Conservation (phyloP, 495 filamentous ascomycete genomes). For the Lasiosphaeria hispida region DNA sequence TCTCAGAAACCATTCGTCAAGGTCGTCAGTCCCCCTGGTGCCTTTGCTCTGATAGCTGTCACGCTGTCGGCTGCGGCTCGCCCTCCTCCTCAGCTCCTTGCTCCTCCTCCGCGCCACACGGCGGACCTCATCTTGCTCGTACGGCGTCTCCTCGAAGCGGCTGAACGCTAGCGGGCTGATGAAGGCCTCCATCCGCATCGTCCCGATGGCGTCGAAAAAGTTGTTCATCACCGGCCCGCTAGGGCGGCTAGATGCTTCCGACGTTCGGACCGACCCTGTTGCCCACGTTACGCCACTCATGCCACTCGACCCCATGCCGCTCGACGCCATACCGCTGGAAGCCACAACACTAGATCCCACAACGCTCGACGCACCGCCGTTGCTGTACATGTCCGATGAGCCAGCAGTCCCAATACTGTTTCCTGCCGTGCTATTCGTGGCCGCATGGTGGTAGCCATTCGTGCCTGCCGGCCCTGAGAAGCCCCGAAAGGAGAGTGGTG, state of each 20-base stretch:
- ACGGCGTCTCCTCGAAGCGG: constrained; percentile 43
- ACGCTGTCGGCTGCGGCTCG: constrained; percentile 50
- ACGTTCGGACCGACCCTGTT: constrained; percentile 53
- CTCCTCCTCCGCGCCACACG: constrained; percentile 41
- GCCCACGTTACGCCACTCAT: constrained; percentile 37
- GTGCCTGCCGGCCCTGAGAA: constrained; percentile 63
- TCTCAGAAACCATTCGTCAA: constrained; percentile 45
- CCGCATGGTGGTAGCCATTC: constrained; percentile 39
- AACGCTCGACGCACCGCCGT: constrained; percentile 32
- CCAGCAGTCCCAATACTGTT: constrained; percentile 52
- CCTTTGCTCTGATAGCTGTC: constrained; percentile 49
- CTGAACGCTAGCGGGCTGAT: constrained; percentile 57
- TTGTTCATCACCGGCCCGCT: constrained; percentile 43
- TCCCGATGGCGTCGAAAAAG: constrained; percentile 78
- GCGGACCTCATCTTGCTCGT: constrained; percentile 48
- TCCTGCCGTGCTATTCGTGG: constrained; percentile 51
- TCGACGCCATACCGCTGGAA: constrained; percentile 31
- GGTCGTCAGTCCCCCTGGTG: constrained; percentile 41
- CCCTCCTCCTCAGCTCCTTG: constrained; percentile 48
- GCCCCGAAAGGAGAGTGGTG: constrained; percentile 66
- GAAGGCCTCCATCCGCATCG: constrained; percentile 96
- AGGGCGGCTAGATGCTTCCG: constrained; percentile 56
- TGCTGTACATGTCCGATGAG: constrained; percentile 58
- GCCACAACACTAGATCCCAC: constrained; percentile 26
- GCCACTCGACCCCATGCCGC: constrained; percentile 34